phyloP scores from a whole-genome alignment of 768 basidiomycete genomes.

The Leccinum boreale region DNA sequence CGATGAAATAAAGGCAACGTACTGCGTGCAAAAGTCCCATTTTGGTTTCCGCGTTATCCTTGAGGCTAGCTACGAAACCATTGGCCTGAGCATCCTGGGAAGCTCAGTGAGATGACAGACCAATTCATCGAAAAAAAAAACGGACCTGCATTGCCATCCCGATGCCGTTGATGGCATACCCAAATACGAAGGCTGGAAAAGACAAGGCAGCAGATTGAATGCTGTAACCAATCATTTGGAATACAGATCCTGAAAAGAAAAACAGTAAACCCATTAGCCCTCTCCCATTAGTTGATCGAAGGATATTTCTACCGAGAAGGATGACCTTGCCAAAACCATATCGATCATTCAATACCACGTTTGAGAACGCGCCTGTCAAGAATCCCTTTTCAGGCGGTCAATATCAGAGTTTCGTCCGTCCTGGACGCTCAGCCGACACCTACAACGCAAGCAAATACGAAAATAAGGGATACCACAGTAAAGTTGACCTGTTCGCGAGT shows the following conservation, averaged over 20 bases:
- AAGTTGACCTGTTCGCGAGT: constrained; percentile 32
- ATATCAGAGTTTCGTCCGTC: background rate
- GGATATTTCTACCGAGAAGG: constrained; percentile 19
- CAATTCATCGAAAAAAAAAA: background rate
- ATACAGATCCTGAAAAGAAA: constrained; percentile 20
- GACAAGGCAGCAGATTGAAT: constrained; percentile 42
- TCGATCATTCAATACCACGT: constrained; percentile 26
- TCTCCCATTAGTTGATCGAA: background rate
- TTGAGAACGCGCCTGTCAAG: constrained; percentile 31
- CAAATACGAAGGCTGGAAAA: constrained; percentile 43
- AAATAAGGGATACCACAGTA: constrained; percentile 40
- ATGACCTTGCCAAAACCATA: constrained; percentile 35
- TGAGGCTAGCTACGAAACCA: constrained; percentile 41
- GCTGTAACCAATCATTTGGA: constrained; percentile 31
- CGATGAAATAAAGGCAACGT: constrained; percentile 27
- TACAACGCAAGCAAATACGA: constrained; percentile 39
- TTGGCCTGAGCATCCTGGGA: constrained; percentile 47
- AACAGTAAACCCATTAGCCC: background rate
- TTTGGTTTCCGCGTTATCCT: constrained; percentile 36
- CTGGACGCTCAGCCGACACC: constrained; percentile 7
- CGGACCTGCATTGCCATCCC: constrained; percentile 46
- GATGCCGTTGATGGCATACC: constrained; percentile 43
- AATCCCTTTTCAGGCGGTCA: constrained; percentile 26
- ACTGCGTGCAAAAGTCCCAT: constrained; percentile 41
- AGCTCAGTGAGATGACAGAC: background rate